Base-by-base conservation (phyloP, 352 stramenopile genomes). In the Globisporangium recalcitrans region DNA sequence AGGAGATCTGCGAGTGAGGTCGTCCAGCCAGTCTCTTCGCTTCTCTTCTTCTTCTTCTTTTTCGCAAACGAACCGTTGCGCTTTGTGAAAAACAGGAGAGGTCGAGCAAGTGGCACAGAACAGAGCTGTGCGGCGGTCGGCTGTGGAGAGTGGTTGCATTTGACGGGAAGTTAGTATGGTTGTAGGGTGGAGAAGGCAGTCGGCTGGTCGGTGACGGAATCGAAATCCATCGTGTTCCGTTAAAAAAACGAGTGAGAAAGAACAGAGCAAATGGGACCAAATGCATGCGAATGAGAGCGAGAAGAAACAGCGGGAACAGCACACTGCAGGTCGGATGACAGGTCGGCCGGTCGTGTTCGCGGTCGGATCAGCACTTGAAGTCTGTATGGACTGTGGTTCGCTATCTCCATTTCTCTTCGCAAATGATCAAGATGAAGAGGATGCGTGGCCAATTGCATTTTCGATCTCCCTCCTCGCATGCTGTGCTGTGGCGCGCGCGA, bases 291-390 rank as follows among this genome's bases (percentile, higher is more conserved):
- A 42, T 8, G 3, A 42, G 42, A 3, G n/a, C 24, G 7, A 0
- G 21, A 36, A 5, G 1, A 4, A 26, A 4, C 6, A 40, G 8
- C 24, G 40, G 10, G 48, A 14, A 26, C 22, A 32, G 26, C 49
- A 34, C 51, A 56, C 51, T 9, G 2, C 19, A 40, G 26, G 51
- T 56, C 51, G 52, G 31, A 47, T 58, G 32, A 13, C 52, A 58
- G 52, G 52, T 58, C 52, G 52, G 52, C 31, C 32, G 52, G 0
- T 8, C 5, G 14, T n/a, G 31, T 21, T 58, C 52, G 22, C 52
- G 52, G 52, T 34, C 52, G 52, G 52, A 48, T 27, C n/a, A 32
- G 31, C 47, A 24, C 31, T 47, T 14, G 4, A 27, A 8, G 9
- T 44, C 32, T 58, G 52, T 58, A 47, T 32, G 29, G 16, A 8